Base-by-base conservation (phyloP, 2,329 filamentous ascomycete genomes). In the Dichotomopilus funicola region DNA sequence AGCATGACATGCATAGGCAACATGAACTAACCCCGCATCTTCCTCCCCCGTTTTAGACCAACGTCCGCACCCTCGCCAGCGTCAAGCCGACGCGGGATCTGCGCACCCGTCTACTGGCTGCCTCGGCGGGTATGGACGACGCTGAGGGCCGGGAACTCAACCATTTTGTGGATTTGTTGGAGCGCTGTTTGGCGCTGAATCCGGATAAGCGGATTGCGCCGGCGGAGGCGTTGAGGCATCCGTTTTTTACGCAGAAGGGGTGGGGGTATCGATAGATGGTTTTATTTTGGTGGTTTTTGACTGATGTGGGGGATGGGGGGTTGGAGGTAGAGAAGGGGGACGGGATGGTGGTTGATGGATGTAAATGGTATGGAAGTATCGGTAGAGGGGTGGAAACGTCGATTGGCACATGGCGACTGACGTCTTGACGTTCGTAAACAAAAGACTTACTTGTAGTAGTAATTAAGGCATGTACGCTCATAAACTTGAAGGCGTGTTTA, bases 151-250 rank as follows among this genome's bases (percentile, higher is more conserved):
- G 86, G 69, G 90, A 96, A 65, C 74, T 96, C 59, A 85, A 87
- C 57, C 78, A 87, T 52, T 96, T 99, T 71, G 79, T 90, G 63
- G 91, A 97, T 70, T 74, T 99, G 49, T 74, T 99, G 55, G 91
- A 96, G 67, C 86, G 88, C 54, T 97, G 91, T 68, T 77, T 99
- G 61, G 84, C 86, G 56, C 79, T 97, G 61, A 96, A 97, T 67
- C 90, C 92, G 0, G 91, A 96, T 69, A 95, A 95, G 77, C 82
- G 94, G 60, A 88, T 94, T 65, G 92, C 88, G 47, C 89, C 94
- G 0, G 77, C 80, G 11, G 91, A 97, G 66, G 94, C 94, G 49
- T 75, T 97, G 64, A 86, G 85, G 67, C 92, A 97, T 75, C 88
- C 88, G 1, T 97, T 97, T 71, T 90, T 97, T 64, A 75, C 73